Evolutionary conservation across 2,329 filamentous ascomycete species (phyloP), one percentile per base, ranked within the genome.

Genomic region (Raffaelea arxii): DNA sequence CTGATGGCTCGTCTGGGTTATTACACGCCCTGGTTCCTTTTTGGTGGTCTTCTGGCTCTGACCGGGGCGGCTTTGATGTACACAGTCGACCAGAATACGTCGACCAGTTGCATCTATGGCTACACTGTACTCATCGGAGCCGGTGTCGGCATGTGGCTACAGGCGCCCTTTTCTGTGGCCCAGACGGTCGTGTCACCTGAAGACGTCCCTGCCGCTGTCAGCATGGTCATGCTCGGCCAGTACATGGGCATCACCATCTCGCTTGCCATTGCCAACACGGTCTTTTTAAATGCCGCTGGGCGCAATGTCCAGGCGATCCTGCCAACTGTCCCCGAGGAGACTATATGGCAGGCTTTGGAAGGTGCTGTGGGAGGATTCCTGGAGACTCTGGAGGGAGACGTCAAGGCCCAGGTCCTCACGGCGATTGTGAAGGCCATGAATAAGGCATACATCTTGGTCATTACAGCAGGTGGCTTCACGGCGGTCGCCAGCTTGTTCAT

Each of bases 21-120:
- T 49, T 68, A 65, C 52, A 58, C 56, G 54, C 63, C 56, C 6
- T 68, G 53, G 57, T 68, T 59, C 50, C 44, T 62, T 18, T 25
- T 61, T 51, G 59, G 60, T 6, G 58, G 59, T n/a, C 46, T 56
- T 3, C 47, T 67, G 22, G 53, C 59, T 5, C 48, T 62, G 4
- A 48, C 58, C 12, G 65, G 62, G 2, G 55, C 53, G 14, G 59
- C 38, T 6, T 38, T 56, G 18, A 51, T 55, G 51, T 54, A 55
- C 42, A 56, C 56, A 16, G 52, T 59, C 44, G 44, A 54, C 3
- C 44, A 40, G 10, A 48, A 30, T 12, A 57, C 59, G 1, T 44
- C 47, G n/a, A 49, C 44, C 1, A 46, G 49, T 12, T 42, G 46
- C n/a, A 56, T 58, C 6, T 61, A 60, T 47, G 58, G 59, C 10